phyloP scores from a whole-genome alignment of 148 eudicot genomes.

The Tetragonia tetragonoides region DNA sequence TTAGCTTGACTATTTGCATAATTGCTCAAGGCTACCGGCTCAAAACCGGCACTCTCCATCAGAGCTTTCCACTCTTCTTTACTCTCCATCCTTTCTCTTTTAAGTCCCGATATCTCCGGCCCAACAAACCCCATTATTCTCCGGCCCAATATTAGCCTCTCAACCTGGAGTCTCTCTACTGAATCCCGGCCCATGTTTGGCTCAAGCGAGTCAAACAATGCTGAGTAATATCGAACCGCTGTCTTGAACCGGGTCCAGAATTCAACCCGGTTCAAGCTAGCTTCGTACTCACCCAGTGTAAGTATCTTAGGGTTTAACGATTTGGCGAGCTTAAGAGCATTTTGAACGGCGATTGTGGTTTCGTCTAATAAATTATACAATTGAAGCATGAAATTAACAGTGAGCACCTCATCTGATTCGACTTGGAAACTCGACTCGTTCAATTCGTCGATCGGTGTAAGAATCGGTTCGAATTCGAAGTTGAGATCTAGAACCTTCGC shows the following conservation, averaged over 20 bases:
- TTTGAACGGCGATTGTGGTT: constrained; percentile 32
- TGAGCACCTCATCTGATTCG: constrained; percentile 59
- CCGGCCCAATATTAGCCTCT: constrained; percentile 53
- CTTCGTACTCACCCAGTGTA: constrained; percentile 85
- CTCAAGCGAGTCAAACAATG: constrained; percentile 74
- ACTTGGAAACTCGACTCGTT: constrained; percentile 48
- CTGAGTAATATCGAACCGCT: constrained; percentile 57
- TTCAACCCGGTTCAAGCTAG: constrained; percentile 57
- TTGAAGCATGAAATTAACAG: constrained; percentile 90
- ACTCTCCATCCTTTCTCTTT: constrained; percentile 63
- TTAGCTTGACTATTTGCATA: constrained; percentile 85
- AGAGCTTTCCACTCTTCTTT: constrained; percentile 59
- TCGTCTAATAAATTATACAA: constrained; percentile 64
- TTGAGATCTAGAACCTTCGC: constrained; percentile 55
- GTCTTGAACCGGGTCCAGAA: constrained; percentile 52
- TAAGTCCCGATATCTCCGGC: constrained; percentile 42
- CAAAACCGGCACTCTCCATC: constrained; percentile 72
- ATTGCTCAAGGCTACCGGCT: constrained; percentile 59
- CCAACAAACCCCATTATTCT: constrained; percentile 58
- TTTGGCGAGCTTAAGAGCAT: constrained; percentile 62
- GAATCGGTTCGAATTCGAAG: constrained; percentile 66
- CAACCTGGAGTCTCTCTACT: constrained; percentile 53
- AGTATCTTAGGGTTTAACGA: constrained; percentile 63
- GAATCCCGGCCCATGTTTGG: constrained; percentile 66
- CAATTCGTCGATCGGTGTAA: constrained; percentile 47